phyloP scores from a whole-genome alignment of 768 basidiomycete genomes.

The Dentipellis sp. region DNA sequence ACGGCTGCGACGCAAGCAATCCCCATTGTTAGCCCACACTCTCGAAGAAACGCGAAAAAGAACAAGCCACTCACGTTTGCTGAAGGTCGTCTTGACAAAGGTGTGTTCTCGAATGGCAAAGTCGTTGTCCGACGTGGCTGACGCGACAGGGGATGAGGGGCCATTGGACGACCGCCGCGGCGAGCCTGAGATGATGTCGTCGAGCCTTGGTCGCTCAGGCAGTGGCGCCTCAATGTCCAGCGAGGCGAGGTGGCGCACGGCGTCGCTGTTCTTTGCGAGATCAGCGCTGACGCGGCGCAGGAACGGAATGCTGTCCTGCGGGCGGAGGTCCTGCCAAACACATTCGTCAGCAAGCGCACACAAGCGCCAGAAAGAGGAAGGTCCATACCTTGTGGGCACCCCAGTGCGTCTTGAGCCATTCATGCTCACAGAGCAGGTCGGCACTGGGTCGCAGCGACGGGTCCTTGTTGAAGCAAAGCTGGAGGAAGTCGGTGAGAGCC shows the following conservation, averaged over 20 bases:
- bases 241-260: slow-evolving; percentile 40
- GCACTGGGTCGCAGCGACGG: slow-evolving; percentile 78
- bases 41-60: slow-evolving; percentile 5
- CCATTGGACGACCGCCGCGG: slow-evolving; percentile 2
- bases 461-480: slow-evolving; percentile 86
- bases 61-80: slow-evolving; percentile 56
- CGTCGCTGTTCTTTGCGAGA: slow-evolving; percentile 62
- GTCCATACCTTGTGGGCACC: slow-evolving; percentile 61
- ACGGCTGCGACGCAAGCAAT: slow-evolving; percentile 45
- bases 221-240: slow-evolving; percentile 30
- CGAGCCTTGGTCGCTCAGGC: slow-evolving; percentile 13
- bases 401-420: slow-evolving; percentile 82
- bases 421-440: slow-evolving; percentile 78
- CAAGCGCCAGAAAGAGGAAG: neutral
- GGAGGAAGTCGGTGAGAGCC: slow-evolving; percentile 72
- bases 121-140: slow-evolving; percentile 28
- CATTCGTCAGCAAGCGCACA: neutral
- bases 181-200: slow-evolving; percentile 9
- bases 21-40: slow-evolving; percentile 5
- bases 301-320: slow-evolving; percentile 94
- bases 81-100: slow-evolving; percentile 89
- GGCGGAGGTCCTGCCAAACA: slow-evolving; percentile 57
- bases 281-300: slow-evolving; percentile 86
- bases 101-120: slow-evolving; percentile 65
- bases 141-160: slow-evolving; percentile 16